These are phyloP conservation scores for Aspergillus aculeatus DNA, from an alignment of 2,329 filamentous ascomycete genomes.

Conservation along the genomic window DNA sequence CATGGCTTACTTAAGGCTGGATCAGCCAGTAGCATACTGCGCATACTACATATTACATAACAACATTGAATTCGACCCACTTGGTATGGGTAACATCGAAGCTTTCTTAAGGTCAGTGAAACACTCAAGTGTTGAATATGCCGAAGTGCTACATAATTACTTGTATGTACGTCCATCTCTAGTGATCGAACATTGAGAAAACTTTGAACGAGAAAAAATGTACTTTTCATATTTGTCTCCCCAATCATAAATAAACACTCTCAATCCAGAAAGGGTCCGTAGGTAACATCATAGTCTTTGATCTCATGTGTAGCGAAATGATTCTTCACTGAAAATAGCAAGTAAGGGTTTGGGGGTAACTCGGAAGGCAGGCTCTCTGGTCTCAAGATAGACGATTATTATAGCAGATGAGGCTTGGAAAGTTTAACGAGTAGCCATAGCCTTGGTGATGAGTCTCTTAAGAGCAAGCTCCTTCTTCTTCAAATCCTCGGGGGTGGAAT, in stretches of 20 bases:
- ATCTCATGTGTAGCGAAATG: constrained; percentile 6
- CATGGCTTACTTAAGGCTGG: no score
- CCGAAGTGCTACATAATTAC: no score
- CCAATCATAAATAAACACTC: constrained; percentile 16
- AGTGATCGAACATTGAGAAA: no score
- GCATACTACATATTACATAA: no score
- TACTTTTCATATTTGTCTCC: constrained; percentile 28
- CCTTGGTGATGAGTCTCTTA: constrained; percentile 98
- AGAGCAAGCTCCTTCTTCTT: constrained; percentile 99
- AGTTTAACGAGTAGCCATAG: constrained; percentile 85
- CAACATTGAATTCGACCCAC: no score
- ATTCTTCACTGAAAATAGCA: constrained; percentile 4
- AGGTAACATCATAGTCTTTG: constrained; percentile 2
- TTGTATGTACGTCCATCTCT: no score
- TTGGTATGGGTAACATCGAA: no score
- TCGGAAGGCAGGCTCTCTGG: constrained; percentile 32
- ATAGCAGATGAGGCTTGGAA: background rate
- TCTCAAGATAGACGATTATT: background rate
- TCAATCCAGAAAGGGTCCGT: constrained; percentile 16
- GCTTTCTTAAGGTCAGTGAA: no score
- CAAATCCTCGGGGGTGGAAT: constrained; percentile 85
- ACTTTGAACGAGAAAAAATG: constrained; percentile 4
- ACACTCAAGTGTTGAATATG: no score
- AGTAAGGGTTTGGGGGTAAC: constrained; percentile 26
- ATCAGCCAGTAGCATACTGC: no score